Conservation (phyloP, 345 rosid genomes). For the Populus simonii region DNA sequence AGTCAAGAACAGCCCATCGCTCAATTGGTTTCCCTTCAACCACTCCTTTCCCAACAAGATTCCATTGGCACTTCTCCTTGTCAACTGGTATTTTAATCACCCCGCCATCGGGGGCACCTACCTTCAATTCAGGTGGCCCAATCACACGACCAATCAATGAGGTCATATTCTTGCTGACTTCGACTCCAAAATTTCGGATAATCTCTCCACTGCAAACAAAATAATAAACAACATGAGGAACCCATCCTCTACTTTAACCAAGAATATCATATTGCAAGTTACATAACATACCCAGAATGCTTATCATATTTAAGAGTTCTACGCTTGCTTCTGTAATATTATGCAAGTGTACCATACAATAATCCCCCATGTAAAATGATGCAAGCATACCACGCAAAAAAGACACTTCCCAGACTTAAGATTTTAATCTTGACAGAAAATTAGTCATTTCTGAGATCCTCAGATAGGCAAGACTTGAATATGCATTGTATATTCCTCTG, state of each 20-base stretch:
- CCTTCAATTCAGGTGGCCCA: conserved; percentile 63
- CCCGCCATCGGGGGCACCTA: conserved; percentile 38
- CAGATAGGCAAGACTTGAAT: background rate
- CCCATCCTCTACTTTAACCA: background rate
- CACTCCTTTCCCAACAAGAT: conserved; percentile 52
- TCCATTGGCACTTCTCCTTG: conserved; percentile 68
- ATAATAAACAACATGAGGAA: background rate
- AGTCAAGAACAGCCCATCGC: conserved; percentile 76
- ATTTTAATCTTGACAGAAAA: background rate
- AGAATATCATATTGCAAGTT: background rate
- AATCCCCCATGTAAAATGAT: background rate
- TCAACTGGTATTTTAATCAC: conserved; percentile 45
- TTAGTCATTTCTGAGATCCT: background rate
- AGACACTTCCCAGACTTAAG: background rate
- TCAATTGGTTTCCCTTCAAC: conserved; percentile 57
- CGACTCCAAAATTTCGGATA: conserved; percentile 55
- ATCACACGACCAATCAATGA: conserved; percentile 66
- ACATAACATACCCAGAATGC: background rate
- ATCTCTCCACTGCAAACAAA: conserved; percentile 53
- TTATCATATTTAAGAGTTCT: background rate
- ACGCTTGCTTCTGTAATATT: background rate
- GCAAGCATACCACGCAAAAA: background rate
- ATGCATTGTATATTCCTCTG: background rate
- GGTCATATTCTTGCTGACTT: conserved; percentile 64
- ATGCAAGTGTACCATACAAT: background rate